Conservation (phyloP, 164 flowering plant genomes). For the Piper longum region DNA sequence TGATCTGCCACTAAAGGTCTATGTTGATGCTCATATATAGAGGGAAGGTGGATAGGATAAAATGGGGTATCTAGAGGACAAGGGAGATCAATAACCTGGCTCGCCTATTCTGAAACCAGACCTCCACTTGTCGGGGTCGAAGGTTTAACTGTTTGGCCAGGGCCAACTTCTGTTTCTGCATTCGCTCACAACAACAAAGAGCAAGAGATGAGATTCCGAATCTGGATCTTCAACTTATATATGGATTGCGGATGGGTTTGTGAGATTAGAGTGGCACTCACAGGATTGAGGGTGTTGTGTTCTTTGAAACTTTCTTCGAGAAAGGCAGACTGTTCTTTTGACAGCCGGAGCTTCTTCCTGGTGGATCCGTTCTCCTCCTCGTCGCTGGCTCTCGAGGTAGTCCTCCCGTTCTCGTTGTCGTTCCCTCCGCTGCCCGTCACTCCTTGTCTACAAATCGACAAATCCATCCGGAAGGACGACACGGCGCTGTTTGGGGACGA, state of each 20-base stretch:
- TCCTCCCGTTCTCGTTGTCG: constrained; percentile 29
- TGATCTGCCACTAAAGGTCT: too few species aligned
- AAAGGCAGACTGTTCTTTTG: constrained; percentile 86
- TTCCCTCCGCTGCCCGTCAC: constrained; percentile 10
- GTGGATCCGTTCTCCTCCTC: constrained; percentile 57
- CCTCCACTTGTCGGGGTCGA: constrained; percentile 73
- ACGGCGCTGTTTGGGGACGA: constrained; percentile 52
- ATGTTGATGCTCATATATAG: too few species aligned
- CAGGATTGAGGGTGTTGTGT: constrained; percentile 86
- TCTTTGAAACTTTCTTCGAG: constrained; percentile 93
- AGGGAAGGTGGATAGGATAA: background rate
- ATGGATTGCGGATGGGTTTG: background rate
- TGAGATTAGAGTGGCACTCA: constrained; percentile 17
- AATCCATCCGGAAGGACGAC: constrained; percentile 54
- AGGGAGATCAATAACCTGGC: constrained; percentile 41
- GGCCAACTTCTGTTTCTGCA: constrained; percentile 75
- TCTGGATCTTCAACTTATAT: background rate
- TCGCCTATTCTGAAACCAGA: constrained; percentile 82
- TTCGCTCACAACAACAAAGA: background rate
- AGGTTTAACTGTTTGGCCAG: constrained; percentile 62
- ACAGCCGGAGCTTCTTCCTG: constrained; percentile 73
- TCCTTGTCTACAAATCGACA: constrained; percentile 23
- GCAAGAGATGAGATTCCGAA: background rate
- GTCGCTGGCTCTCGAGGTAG: constrained; percentile 52
- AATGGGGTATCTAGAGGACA: background rate